phyloP scores from a whole-genome alignment of 2,329 filamentous ascomycete species.

The Chaetomium sp. region DNA sequence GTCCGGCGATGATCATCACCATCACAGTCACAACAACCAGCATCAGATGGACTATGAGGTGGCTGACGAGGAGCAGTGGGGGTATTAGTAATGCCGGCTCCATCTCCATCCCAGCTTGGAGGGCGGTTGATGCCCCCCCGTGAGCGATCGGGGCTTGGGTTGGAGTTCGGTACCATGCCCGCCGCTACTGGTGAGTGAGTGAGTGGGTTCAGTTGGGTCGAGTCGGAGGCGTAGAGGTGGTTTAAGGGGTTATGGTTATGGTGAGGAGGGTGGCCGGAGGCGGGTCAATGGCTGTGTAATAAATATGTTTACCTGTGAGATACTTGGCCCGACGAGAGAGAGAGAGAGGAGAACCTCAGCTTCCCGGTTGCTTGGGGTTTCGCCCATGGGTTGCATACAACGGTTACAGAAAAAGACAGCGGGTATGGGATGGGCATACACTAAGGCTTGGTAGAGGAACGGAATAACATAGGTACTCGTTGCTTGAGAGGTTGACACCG shows the following conservation, averaged over 20 bases:
- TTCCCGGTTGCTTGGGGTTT: background rate
- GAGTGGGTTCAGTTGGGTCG: background rate
- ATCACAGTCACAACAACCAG: background rate
- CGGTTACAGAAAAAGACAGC: background rate
- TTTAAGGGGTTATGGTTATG: background rate
- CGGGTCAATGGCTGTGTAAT: background rate
- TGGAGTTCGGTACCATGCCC: background rate
- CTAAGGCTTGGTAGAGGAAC: background rate
- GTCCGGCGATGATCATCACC: constrained; percentile 21
- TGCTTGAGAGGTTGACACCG: background rate
- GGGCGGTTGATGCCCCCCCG: no score
- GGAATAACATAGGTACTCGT: background rate
- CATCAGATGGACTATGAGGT: constrained; percentile 58
- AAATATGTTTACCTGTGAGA: background rate
- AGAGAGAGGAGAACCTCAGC: background rate
- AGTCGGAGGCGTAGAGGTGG: background rate
- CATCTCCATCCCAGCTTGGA: background rate
- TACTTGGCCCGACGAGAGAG: background rate
- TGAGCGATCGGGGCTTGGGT: no score
- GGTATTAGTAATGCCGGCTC: constrained; percentile 30
- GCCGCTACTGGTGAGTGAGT: background rate
- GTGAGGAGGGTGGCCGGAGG: background rate
- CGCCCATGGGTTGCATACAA: background rate
- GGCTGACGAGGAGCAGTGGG: constrained; percentile 54
- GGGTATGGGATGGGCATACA: background rate